Evolutionary conservation across 2,329 filamentous ascomycete genomes (phyloP).

Genomic region (Microdochium nivale): DNA sequence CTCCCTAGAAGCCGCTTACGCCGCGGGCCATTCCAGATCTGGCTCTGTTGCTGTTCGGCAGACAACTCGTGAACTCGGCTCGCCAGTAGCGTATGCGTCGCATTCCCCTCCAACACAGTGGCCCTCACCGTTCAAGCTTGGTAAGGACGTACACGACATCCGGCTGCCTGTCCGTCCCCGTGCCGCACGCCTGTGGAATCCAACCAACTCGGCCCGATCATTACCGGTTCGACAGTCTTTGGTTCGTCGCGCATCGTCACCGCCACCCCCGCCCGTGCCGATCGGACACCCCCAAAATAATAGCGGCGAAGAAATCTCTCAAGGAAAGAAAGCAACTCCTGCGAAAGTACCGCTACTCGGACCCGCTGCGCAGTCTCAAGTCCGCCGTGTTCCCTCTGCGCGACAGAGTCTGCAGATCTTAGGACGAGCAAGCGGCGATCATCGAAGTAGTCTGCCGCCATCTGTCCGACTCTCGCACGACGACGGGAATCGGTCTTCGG

Average conservation of each 20-base stretch:
- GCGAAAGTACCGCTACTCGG: conserved; percentile 43
- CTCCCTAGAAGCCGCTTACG: conserved; percentile 16
- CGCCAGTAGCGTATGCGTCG: not conserved
- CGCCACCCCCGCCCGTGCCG: conserved; percentile 42
- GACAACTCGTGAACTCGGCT: not conserved
- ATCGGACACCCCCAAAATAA: conserved; percentile 36
- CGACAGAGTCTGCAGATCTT: conserved; percentile 45
- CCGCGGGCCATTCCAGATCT: conserved; percentile 7
- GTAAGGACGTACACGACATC: conserved; percentile 10
- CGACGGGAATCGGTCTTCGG: conserved; percentile 27
- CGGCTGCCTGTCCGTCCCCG: conserved; percentile 30
- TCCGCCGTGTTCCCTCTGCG: conserved; percentile 30
- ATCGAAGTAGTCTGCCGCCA: conserved; percentile 42
- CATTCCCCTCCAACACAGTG: too few relatives aligned
- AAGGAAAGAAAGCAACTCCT: conserved; percentile 27
- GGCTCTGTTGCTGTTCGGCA: conserved; percentile 4
- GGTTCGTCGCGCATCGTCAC: conserved; percentile 41
- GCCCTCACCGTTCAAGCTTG: conserved; percentile 4
- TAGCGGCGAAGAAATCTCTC: conserved; percentile 19
- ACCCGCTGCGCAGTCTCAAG: conserved; percentile 39
- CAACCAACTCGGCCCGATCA: conserved; percentile 49
- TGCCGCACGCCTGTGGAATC: conserved; percentile 50
- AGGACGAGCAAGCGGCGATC: conserved; percentile 32
- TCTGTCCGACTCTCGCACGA: conserved; percentile 47
- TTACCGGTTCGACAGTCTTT: conserved; percentile 5